phyloP scores from a whole-genome alignment of 352 stramenopile species.

The Globisporangium abappressorium region DNA sequence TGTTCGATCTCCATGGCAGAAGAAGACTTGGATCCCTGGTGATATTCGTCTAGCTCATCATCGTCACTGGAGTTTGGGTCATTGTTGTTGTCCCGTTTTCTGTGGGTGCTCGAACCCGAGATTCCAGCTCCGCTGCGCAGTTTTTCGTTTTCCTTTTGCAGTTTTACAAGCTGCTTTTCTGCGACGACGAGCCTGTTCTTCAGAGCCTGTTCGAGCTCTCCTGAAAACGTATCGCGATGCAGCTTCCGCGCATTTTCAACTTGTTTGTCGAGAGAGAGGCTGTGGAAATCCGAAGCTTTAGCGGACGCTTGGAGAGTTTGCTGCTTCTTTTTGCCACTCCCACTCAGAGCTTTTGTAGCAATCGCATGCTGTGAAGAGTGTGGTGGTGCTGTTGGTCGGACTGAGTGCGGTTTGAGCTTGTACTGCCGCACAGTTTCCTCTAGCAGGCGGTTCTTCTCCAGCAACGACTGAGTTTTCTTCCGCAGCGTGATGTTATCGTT shows the following conservation, averaged over 20 bases:
- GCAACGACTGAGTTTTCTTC: slow-evolving; percentile 70
- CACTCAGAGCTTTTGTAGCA: slow-evolving; percentile 18
- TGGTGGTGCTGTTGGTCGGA: not conserved
- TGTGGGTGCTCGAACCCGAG: slow-evolving; percentile 8
- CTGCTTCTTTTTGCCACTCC: not conserved
- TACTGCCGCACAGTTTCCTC: slow-evolving; percentile 47
- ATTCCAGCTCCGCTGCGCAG: slow-evolving; percentile 23
- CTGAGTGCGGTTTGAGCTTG: slow-evolving; percentile 23
- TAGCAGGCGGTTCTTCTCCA: slow-evolving; percentile 67
- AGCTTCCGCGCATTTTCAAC: slow-evolving; percentile 41
- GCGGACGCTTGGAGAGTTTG: not conserved
- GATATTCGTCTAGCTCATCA: slow-evolving; percentile 27
- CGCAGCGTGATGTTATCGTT: slow-evolving; percentile 66
- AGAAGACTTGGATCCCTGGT: slow-evolving; percentile 9
- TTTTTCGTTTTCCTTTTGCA: slow-evolving; percentile 70
- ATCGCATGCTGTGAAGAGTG: not conserved
- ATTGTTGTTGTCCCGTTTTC: slow-evolving; percentile 30
- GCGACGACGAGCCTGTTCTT: slow-evolving; percentile 67
- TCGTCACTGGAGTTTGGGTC: slow-evolving; percentile 20
- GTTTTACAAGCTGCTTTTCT: slow-evolving; percentile 65
- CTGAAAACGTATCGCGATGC: slow-evolving; percentile 48
- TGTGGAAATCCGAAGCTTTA: slow-evolving; percentile 23
- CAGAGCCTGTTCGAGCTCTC: slow-evolving; percentile 64
- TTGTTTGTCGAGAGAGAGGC: slow-evolving; percentile 38
- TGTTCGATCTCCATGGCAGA: slow-evolving; percentile 42